A percentile compares a stretch with the other conserved stretches of the same genome.
Evolutionary conservation across 495 filamentous ascomycete species (phyloP).

Genomic region (Lepraria neglecta): DNA sequence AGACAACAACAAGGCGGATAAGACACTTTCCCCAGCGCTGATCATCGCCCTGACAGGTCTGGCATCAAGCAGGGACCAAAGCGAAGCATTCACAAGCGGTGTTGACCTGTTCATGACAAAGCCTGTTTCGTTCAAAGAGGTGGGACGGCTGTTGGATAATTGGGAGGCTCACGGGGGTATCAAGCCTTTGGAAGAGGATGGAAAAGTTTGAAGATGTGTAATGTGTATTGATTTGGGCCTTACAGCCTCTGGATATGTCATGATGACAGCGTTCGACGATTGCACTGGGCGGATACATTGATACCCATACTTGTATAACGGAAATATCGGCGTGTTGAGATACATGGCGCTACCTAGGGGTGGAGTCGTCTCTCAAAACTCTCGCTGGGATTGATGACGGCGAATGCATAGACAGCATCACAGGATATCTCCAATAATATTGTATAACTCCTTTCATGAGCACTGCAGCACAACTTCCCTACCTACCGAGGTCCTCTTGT

Average conservation of each 20-base stretch:
- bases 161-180: conserved; percentile 37
- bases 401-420: no score
- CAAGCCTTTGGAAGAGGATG: conserved; percentile 26
- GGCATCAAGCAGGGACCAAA: conserved; percentile 54
- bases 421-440: no score
- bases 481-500: no score
- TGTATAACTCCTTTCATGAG: no score
- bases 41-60: conserved; percentile 70
- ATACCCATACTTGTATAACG: not conserved
- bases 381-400: no score
- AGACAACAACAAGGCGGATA: conserved; percentile 1
- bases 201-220: not conserved
- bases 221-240: not conserved
- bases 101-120: conserved; percentile 71
- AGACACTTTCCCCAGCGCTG: conserved; percentile 35
- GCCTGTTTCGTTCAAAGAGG: conserved; percentile 53
- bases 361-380: no score
- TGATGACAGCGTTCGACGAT: not conserved
- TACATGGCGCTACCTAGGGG: no score
- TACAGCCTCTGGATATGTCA: not conserved
- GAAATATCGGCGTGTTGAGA: not conserved
- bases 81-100: conserved; percentile 59
- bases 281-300: not conserved
- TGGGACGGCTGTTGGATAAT: conserved; percentile 42
- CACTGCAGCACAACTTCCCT: no score